Evolutionary conservation across 805 yeast species (phyloP), one percentile per base, ranked within the genome.

Genomic region (Hanseniaspora clermontiae): DNA sequence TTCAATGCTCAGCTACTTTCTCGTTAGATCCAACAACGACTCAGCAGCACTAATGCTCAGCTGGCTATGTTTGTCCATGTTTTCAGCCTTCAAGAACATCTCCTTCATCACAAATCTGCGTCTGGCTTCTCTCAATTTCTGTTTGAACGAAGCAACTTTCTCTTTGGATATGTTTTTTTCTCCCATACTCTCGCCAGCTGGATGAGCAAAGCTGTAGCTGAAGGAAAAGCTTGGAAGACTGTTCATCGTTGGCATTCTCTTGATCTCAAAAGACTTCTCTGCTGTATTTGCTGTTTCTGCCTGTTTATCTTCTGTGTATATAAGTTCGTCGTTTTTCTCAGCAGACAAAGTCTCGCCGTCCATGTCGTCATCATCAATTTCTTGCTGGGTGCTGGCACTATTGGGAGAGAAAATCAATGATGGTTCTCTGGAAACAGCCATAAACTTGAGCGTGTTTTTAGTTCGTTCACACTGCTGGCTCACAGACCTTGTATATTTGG

Each of bases 1-100:
- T 4, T 24, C 27, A 5, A n/a, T n/a, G n/a, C n/a, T n/a, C 27
- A 24, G 27, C 27, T 24, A 31, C 24, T 39, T 37, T 31, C 32
- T 46, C 19, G 56, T 52, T 17, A 53, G 32, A 31, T 67, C 66
- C 15, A 69, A 50, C 53, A 69, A 59, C 6, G 71, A 68, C 51
- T 66, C 67, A 3, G 72, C 72, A 27, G 70, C 71, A 42, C 66
- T 65, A 12, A 68, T 66, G 45, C 70, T 66, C 63, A 65, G 60
- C 38, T 71, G 70, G 0, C 71, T 69, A 48, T 63, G 62, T 51
- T 37, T 65, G 64, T 43, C 54, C 43, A 37, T 46, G 10, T 31
- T 49, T 19, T 39, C 37, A 24, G 37, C 19, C 24, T 29, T 38
- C 45, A 39, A 11, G 2, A 19, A 4, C 27, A 20, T 43, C 11